Percentiles rank a stretch among this genome's conserved stretches.
Evolutionary conservation across 2,329 filamentous ascomycete genomes (phyloP).

Genomic region (Fusarium nelsonii): DNA sequence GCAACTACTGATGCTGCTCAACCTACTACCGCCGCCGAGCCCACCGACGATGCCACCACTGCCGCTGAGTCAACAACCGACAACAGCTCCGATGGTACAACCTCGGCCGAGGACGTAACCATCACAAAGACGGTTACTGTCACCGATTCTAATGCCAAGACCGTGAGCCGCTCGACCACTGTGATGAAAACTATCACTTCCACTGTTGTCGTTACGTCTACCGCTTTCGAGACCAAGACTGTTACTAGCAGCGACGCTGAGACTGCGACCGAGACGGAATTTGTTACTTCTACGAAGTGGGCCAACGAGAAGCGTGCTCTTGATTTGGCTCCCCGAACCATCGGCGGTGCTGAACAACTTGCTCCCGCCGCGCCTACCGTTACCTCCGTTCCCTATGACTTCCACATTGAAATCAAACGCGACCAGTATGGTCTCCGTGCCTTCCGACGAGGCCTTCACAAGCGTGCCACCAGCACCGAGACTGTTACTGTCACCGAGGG

Average conservation of each 20-base stretch:
- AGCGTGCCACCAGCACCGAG: slow-evolving; percentile 53
- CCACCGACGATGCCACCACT: slow-evolving; percentile 17
- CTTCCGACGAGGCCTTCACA: slow-evolving; percentile 46
- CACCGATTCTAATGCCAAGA: slow-evolving; percentile 45
- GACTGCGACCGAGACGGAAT: slow-evolving; percentile 54
- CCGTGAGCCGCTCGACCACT: slow-evolving; percentile 50
- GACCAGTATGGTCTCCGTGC: slow-evolving; percentile 37
- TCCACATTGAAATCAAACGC: slow-evolving; percentile 17
- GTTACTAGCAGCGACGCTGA: slow-evolving; percentile 53
- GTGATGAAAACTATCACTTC: slow-evolving; percentile 48
- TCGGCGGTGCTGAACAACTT: slow-evolving; percentile 33
- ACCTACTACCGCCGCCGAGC: slow-evolving; percentile 23
- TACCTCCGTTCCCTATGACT: slow-evolving; percentile 32
- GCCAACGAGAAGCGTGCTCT: slow-evolving; percentile 53
- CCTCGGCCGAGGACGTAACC: slow-evolving; percentile 46
- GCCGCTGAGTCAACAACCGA: slow-evolving; percentile 7
- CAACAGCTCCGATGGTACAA: slow-evolving; percentile 2
- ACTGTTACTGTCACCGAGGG: slow-evolving; percentile 51
- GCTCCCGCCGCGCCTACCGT: slow-evolving; percentile 37
- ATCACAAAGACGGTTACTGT: slow-evolving; percentile 51
- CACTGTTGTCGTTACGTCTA: slow-evolving; percentile 53
- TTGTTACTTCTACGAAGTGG: slow-evolving; percentile 52
- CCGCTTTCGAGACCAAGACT: slow-evolving; percentile 53
- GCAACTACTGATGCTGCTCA: slow-evolving; percentile 20
- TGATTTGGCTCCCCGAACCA: slow-evolving; percentile 47